Base-by-base conservation (phyloP, 768 basidiomycete genomes). In the Suillus subluteus region DNA sequence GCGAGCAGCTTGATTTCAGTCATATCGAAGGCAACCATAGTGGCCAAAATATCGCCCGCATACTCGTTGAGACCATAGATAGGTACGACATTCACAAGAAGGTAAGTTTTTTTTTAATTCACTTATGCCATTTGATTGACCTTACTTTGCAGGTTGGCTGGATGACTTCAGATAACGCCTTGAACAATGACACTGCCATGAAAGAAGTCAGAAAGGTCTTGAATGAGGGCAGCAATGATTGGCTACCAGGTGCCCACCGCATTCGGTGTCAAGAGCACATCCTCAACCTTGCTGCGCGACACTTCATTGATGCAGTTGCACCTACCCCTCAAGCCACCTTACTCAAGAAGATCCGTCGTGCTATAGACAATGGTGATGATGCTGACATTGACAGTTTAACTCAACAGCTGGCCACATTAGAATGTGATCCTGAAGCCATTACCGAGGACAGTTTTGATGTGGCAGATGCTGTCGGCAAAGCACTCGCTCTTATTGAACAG, bases 111-210 rank as follows among this genome's bases (percentile, higher is more conserved):
- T 48, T 48, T 11, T 0, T 4, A 4, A 4, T 48, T 48, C 9
- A 3, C n/a, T 4, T n/a, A 0, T 9, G 21, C 44, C n/a, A 0
- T n/a, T 0, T 2, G n/a, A n/a, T 4, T 46, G 4, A 46, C 44
- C 9, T 9, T 46, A 9, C 46, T n/a, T 23, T 46, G 9, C 46
- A 48, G 46, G 46, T 48, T 15, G 48, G 48, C 1, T 50, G 48
- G 48, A 50, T 50, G 48, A 50, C 13, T 3, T 50, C 48, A 3
- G 48, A 50, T 50, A 50, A 50, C 12, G 4, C 48, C 48, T 50
- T 12, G 5, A 52, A 52, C 2, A 52, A 52, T 3, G 50, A 52
- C 13, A 26, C 50, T 1, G 26, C 23, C 0, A 52, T 52, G 50
- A 26, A 15, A 15, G 23, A 52, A 52, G 23, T 52, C 6, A 23